A percentile compares a stretch with the other conserved stretches of the same genome.
phyloP scores from a whole-genome alignment of 163 green algal species.

The Scenedesmus sp. region DNA sequence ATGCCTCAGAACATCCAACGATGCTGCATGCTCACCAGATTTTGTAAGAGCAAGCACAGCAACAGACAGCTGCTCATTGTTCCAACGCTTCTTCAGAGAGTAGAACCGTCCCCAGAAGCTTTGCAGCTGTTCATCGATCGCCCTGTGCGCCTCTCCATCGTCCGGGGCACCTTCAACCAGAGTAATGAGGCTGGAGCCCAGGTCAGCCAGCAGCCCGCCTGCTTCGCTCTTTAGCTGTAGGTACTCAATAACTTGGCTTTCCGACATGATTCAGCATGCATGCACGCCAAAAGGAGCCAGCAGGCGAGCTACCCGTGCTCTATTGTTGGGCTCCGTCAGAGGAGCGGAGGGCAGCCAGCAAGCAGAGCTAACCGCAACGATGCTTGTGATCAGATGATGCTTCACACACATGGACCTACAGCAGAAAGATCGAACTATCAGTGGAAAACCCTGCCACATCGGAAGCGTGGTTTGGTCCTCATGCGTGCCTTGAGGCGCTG shows the following conservation, averaged over 20 bases:
- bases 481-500: too few species aligned
- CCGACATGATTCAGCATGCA: constrained; percentile 37
- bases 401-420: too few species aligned
- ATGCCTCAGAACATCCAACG: not conserved
- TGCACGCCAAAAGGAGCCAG: not conserved
- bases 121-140: constrained; percentile 22
- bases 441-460: too few species aligned
- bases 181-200: constrained; percentile 18
- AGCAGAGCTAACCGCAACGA: not conserved
- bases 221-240: not conserved
- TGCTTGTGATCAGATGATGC: too few species aligned
- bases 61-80: constrained; percentile 54
- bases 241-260: not conserved
- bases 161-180: constrained; percentile 22
- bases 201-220: constrained; percentile 15
- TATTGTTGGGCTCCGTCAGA: not conserved
- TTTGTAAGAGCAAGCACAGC: constrained; percentile 71
- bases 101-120: constrained; percentile 59
- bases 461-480: too few species aligned
- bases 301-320: not conserved
- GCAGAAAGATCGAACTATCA: too few species aligned
- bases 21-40: constrained; percentile 50
- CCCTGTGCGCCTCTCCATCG: constrained; percentile 23
- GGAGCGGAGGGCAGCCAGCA: not conserved
- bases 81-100: constrained; percentile 53